phyloP scores from a whole-genome alignment of 108 stramenopile genomes.

The Nitzschia inconspicua region DNA sequence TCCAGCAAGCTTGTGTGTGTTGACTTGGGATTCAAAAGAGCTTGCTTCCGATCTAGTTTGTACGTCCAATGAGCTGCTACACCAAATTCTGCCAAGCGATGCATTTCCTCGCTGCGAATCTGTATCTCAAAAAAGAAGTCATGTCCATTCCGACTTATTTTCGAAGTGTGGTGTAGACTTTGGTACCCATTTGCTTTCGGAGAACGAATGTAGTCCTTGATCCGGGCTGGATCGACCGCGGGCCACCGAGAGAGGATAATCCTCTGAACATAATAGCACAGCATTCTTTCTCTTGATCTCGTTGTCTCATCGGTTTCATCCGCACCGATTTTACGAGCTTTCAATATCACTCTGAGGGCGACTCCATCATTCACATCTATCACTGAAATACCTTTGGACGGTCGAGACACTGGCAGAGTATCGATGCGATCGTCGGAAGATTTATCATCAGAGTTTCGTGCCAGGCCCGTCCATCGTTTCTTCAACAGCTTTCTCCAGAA shows the following conservation, averaged over 20 bases:
- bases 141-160: slow-evolving; percentile 37
- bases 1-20: slow-evolving; percentile 9
- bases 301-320: slow-evolving; percentile 45
- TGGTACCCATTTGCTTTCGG: slow-evolving; percentile 94
- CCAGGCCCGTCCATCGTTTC: background rate
- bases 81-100: slow-evolving; percentile 81
- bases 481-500: slow-evolving; percentile 60
- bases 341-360: slow-evolving; percentile 66
- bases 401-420: background rate
- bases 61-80: slow-evolving; percentile 87
- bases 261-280: slow-evolving; percentile 73
- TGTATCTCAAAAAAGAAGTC: slow-evolving; percentile 86
- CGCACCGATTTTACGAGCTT: slow-evolving; percentile 30
- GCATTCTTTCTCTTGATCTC: slow-evolving; percentile 49
- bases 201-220: slow-evolving; percentile 83
- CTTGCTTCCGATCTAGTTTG: slow-evolving; percentile 36
- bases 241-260: slow-evolving; percentile 58
- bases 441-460: background rate
- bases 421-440: background rate
- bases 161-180: slow-evolving; percentile 83
- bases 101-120: slow-evolving; percentile 85
- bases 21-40: background rate
- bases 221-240: slow-evolving; percentile 30
- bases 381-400: slow-evolving; percentile 11
- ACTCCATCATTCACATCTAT: slow-evolving; percentile 60